Percentiles rank a stretch among this genome's conserved stretches.
These are phyloP conservation scores for Podospora appendiculata DNA, from an alignment of 495 filamentous ascomycete genomes.

Conservation along the genomic window DNA sequence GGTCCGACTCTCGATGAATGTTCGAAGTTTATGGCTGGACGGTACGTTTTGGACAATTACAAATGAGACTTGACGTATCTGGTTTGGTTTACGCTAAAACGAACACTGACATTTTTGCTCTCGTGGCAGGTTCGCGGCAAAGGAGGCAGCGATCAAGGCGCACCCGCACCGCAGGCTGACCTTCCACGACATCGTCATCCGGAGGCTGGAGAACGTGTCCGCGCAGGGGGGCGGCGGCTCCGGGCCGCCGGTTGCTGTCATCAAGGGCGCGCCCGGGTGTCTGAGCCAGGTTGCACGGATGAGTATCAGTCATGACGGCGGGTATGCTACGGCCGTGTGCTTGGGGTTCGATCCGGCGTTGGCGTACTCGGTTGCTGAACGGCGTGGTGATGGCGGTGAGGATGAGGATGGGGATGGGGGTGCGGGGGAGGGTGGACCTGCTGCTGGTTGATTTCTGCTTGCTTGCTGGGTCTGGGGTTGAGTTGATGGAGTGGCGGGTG, in stretches of 20 bases:
- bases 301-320: conserved; percentile 32
- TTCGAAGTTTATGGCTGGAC: conserved; percentile 40
- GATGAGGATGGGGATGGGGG: no score
- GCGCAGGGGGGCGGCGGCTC: no score
- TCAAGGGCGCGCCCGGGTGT: conserved; percentile 1
- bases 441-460: no score
- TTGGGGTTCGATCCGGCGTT: conserved; percentile 10
- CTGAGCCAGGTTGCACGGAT: conserved; percentile 15
- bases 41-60: conserved; percentile 42
- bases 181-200: conserved; percentile 41
- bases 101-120: no score
- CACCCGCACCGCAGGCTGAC: conserved; percentile 33
- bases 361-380: no score
- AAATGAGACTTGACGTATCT: no score
- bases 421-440: no score
- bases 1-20: conserved; percentile 3
- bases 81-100: no score
- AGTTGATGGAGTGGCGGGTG: no score
- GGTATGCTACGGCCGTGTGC: conserved; percentile 27
- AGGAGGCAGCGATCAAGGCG: conserved; percentile 60
- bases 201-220: not conserved
- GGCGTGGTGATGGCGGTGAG: no score
- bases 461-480: no score
- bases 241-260: conserved; percentile 18
- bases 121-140: conserved; percentile 51